phyloP scores from a whole-genome alignment of 768 basidiomycete genomes.

The Porphyrellus cyaneotinctus region DNA sequence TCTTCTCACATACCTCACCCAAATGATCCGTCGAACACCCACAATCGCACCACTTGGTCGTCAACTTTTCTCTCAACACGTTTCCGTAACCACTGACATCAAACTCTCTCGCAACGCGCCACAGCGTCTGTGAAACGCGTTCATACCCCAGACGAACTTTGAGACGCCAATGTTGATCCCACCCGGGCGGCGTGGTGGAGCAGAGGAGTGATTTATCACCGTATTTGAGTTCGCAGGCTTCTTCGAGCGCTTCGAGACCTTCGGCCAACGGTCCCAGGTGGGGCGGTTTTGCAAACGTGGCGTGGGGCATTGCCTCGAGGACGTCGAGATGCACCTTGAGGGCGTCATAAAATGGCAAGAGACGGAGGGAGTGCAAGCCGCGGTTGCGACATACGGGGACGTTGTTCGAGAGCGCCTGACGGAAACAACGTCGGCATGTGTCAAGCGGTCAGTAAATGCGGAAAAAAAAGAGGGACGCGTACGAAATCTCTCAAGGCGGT shows the following conservation, averaged over 20 bases:
- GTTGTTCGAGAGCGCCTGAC: conserved; percentile 66
- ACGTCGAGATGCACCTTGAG: conserved; percentile 59
- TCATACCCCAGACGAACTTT: conserved; percentile 66
- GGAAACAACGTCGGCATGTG: not conserved
- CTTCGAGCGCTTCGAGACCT: conserved; percentile 60
- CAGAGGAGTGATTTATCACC: conserved; percentile 33
- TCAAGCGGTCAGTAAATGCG: not conserved
- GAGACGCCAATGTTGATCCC: conserved; percentile 54
- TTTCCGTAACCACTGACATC: conserved; percentile 69
- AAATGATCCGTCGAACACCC: conserved; percentile 77
- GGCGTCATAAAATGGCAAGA: conserved; percentile 57
- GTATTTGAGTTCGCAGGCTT: conserved; percentile 58
- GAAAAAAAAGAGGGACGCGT: conserved; percentile 26
- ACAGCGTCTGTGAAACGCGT: conserved; percentile 57
- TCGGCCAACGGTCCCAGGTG: conserved; percentile 57
- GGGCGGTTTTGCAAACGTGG: conserved; percentile 61
- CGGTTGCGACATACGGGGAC: conserved; percentile 59
- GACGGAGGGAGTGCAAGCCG: conserved; percentile 62
- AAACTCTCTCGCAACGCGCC: conserved; percentile 68
- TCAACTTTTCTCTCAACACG: conserved; percentile 67
- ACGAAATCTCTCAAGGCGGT: conserved; percentile 75
- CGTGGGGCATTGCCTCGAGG: conserved; percentile 53
- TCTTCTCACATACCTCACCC: conserved; percentile 71
- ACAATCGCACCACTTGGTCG: conserved; percentile 76
- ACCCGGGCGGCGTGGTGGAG: conserved; percentile 37